Conservation (phyloP, 495 filamentous ascomycete species). For the Schizothecium vesticola region DNA sequence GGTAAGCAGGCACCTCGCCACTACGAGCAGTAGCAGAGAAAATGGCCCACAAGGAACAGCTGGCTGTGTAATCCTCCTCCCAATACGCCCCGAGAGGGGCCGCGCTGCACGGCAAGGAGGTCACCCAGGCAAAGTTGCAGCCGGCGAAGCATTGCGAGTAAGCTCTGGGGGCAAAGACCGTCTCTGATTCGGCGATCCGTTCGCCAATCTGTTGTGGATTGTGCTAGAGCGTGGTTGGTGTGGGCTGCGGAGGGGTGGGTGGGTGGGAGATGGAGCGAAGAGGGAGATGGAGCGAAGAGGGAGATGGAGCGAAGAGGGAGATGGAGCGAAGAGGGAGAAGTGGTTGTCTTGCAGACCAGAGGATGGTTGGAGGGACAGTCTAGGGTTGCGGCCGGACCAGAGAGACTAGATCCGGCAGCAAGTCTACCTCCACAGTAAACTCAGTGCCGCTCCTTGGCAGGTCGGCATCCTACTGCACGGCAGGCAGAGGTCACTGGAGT, state of each 20-base stretch:
- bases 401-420: neutral
- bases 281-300: neutral
- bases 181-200: neutral
- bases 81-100: neutral
- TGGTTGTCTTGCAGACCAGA: neutral
- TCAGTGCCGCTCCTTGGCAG: neutral
- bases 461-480: neutral
- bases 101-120: neutral
- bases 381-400: neutral
- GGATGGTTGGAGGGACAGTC: too few relatives aligned
- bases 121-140: neutral
- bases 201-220: conserved; percentile 9
- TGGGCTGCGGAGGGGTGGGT: neutral
- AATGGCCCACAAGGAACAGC: neutral
- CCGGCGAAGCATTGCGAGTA: conserved; percentile 4
- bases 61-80: neutral
- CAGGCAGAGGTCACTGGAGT: conserved; percentile 3
- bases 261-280: neutral
- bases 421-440: neutral
- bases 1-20: neutral
- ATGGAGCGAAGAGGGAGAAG: neutral
- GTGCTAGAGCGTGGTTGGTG: neutral
- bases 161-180: neutral
- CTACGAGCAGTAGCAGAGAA: neutral
- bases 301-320: neutral